Conservation (phyloP, 2,329 filamentous ascomycete species). For the Penicillium sp. region DNA sequence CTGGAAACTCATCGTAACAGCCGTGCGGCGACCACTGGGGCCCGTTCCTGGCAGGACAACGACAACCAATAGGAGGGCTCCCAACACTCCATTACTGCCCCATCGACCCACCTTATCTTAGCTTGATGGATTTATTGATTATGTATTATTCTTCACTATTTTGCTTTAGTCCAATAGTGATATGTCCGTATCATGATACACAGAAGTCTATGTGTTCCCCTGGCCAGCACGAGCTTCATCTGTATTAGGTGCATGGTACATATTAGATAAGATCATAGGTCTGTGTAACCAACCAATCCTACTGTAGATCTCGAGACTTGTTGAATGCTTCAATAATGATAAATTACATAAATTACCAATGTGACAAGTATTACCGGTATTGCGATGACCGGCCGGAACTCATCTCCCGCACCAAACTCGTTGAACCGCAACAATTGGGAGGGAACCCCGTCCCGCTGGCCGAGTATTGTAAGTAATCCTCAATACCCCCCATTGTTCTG, state of each 20-base stretch:
- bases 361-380: not conserved
- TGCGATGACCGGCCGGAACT: constrained; percentile 4
- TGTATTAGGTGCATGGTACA: not conserved
- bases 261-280: not conserved
- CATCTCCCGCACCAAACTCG: not conserved
- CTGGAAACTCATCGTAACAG: constrained; percentile 2
- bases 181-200: no score
- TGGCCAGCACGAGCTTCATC: not conserved
- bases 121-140: constrained; percentile 3
- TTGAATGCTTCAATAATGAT: not conserved
- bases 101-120: constrained; percentile 7
- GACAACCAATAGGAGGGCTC: constrained; percentile 8
- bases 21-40: constrained; percentile 9
- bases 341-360: not conserved
- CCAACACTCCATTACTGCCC: constrained; percentile 20
- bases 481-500: not conserved
- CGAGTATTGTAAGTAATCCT: not conserved
- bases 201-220: not conserved
- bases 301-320: not conserved
- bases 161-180: not conserved
- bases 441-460: not conserved
- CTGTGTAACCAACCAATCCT: not conserved
- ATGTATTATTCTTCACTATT: not conserved
- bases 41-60: constrained; percentile 14
- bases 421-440: not conserved